Percentiles rank a stretch among this genome's conserved stretches.
phyloP scores from a whole-genome alignment of 305 asterid species.

The Fraxinus greggii region DNA sequence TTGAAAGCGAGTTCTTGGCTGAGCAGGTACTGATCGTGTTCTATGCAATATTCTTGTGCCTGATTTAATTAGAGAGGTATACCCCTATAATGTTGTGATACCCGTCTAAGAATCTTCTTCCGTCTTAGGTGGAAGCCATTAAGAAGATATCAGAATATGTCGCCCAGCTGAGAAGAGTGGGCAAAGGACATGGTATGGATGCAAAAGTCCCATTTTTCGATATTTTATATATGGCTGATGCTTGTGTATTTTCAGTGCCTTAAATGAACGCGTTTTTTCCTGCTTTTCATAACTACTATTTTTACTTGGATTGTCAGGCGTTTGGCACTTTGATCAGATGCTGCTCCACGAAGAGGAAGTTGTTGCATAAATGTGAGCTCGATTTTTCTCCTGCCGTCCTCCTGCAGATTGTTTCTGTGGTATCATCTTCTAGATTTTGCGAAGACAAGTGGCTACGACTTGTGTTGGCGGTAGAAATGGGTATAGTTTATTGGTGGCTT shows the following conservation, averaged over 20 bases:
- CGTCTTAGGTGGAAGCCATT: constrained; percentile 52
- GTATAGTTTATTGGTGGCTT: constrained; percentile 14
- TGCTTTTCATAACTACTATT: not conserved
- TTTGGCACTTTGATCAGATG: constrained; percentile 82
- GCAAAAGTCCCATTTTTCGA: not conserved
- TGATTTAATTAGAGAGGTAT: not conserved
- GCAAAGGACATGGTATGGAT: constrained; percentile 77
- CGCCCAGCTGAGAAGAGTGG: constrained; percentile 83
- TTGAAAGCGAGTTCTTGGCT: constrained; percentile 65
- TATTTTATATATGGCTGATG: not conserved
- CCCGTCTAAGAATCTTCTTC: not conserved
- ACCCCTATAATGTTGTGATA: not conserved
- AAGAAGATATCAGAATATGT: constrained; percentile 77
- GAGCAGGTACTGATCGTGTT: constrained; percentile 61
- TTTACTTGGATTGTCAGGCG: constrained; percentile 44
- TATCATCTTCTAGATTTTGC: not conserved
- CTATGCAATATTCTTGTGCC: not conserved
- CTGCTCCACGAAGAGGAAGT: constrained; percentile 48
- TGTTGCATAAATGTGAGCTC: constrained; percentile 31
- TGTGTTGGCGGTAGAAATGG: not conserved
- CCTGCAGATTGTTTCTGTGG: not conserved
- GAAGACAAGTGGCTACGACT: constrained; percentile 7
- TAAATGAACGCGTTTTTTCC: not conserved
- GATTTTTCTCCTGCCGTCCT: not conserved
- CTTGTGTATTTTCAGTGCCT: not conserved